phyloP scores from a whole-genome alignment of 768 basidiomycete species.

The Amanita thiersii region DNA sequence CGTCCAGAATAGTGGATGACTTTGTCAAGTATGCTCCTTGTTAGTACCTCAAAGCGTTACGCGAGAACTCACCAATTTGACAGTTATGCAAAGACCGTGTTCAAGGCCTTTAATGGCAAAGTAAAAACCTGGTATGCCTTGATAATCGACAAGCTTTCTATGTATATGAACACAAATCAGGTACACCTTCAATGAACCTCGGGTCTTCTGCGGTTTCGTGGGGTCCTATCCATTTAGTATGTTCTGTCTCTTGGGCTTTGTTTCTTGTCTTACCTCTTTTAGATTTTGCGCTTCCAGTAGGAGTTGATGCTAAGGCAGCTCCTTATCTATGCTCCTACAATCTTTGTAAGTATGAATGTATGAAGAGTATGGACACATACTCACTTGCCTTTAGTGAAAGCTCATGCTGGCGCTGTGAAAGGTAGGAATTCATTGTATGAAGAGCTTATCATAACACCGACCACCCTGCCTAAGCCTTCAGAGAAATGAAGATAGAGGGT shows the following conservation, averaged over 20 bases:
- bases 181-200: conserved; percentile 48
- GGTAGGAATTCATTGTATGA: conserved; percentile 20
- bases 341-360: conserved; percentile 22
- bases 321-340: conserved; percentile 38
- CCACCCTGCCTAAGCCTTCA: conserved; percentile 24
- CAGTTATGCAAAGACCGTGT: conserved; percentile 42
- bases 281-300: conserved; percentile 33
- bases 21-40: conserved; percentile 29
- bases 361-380: not conserved
- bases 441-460: not conserved
- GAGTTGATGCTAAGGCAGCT: conserved; percentile 34
- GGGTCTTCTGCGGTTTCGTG: conserved; percentile 31
- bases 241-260: conserved; percentile 6
- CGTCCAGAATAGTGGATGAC: conserved; percentile 36
- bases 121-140: conserved; percentile 35
- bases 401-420: conserved; percentile 44
- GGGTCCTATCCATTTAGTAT: conserved; percentile 34
- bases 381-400: conserved; percentile 24
- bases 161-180: conserved; percentile 15
- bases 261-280: not conserved
- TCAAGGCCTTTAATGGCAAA: conserved; percentile 37
- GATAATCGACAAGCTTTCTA: not conserved
- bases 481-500: conserved; percentile 39
- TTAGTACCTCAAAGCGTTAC: not conserved
- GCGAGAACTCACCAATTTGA: not conserved